These are phyloP conservation scores for Backusella luteola DNA, from an alignment of 192 early-diverging fungal species.

Conservation along the genomic window DNA sequence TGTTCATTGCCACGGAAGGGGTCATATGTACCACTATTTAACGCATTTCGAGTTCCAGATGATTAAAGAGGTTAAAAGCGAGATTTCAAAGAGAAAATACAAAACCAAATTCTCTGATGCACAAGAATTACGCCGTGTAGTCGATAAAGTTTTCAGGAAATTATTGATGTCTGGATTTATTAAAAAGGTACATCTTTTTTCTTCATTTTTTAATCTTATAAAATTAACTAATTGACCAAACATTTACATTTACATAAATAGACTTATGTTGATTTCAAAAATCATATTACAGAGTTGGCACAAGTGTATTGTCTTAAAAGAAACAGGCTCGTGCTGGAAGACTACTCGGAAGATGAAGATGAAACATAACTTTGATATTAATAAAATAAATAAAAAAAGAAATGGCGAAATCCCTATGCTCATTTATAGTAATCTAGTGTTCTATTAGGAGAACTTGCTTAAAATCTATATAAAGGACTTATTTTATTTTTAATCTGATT, in stretches of 20 bases:
- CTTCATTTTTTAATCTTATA: background rate
- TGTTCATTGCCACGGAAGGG: background rate
- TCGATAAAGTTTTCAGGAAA: background rate
- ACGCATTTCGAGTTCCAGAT: constrained; percentile 16
- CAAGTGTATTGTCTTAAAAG: background rate
- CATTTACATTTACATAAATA: background rate
- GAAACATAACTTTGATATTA: background rate
- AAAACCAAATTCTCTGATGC: background rate
- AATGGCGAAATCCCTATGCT: background rate
- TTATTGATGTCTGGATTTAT: background rate
- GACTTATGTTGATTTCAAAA: background rate
- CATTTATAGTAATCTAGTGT: background rate
- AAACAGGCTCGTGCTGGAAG: background rate
- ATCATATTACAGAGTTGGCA: background rate
- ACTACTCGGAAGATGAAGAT: background rate
- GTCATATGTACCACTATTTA: constrained; percentile 10
- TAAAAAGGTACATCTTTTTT: background rate
- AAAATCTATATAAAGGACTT: constrained; percentile 2
- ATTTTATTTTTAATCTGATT: background rate
- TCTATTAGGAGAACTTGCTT: background rate
- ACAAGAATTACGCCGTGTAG: background rate
- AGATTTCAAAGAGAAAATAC: background rate
- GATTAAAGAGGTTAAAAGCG: background rate
- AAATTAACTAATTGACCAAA: background rate
- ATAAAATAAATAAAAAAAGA: no score